Evolutionary conservation across 148 eudicot genomes (phyloP).

Genomic region (Dysphania ambrosioides): DNA sequence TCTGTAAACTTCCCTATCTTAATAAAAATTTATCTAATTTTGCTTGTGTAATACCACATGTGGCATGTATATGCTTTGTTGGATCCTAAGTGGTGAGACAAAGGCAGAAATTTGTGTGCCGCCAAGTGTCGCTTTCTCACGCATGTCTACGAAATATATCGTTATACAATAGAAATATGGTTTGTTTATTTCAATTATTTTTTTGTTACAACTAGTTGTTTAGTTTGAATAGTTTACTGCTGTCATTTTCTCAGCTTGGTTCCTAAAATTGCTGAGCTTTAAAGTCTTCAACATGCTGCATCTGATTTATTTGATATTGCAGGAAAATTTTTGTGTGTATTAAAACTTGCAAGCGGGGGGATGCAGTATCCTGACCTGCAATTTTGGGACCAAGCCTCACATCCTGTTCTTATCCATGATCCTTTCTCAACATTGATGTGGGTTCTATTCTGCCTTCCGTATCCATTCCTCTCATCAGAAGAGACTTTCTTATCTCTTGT

Average conservation of each 20-base stretch:
- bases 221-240: not conserved
- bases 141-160: too few species aligned
- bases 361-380: conserved; percentile 54
- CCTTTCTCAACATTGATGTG: conserved; percentile 94
- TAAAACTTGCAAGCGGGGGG: conserved; percentile 56
- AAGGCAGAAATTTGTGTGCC: too few species aligned
- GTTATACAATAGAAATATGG: too few species aligned
- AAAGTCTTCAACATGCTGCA: not conserved
- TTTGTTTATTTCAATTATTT: too few species aligned
- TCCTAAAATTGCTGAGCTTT: not conserved
- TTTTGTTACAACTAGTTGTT: not conserved
- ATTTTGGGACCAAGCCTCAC: conserved; percentile 74
- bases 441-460: conserved; percentile 84
- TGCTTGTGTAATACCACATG: too few species aligned
- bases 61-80: too few species aligned
- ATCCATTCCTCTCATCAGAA: conserved; percentile 53
- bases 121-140: too few species aligned
- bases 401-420: conserved; percentile 75
- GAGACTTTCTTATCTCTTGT: conserved; percentile 73
- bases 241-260: not conserved
- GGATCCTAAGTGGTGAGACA: too few species aligned
- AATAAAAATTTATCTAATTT: too few species aligned
- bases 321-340: conserved; percentile 52
- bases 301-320: conserved; percentile 21
- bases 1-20: too few species aligned